A percentile compares a stretch with the other conserved stretches of the same genome.
These are phyloP conservation scores for Fusarium poae DNA, from an alignment of 2,329 filamentous ascomycete species.

Conservation along the genomic window DNA sequence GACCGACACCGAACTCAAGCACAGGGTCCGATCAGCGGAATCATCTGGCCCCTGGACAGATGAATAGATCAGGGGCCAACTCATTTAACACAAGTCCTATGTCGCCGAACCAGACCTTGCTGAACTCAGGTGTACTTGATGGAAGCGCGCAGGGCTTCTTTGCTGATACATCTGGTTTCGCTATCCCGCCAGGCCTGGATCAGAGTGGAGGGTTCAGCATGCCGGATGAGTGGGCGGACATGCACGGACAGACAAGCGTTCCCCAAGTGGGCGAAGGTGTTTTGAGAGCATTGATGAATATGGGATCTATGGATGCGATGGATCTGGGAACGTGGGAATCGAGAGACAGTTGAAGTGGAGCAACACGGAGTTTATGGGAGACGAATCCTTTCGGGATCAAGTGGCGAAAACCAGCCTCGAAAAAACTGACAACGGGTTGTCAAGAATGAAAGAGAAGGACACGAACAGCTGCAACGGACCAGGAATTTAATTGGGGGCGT, in stretches of 20 bases:
- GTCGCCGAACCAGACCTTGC: slow-evolving; percentile 59
- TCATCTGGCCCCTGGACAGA: slow-evolving; percentile 49
- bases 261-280: slow-evolving; percentile 70
- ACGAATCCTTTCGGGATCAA: background rate
- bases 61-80: slow-evolving; percentile 56
- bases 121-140: slow-evolving; percentile 55
- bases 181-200: slow-evolving; percentile 45
- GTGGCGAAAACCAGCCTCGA: background rate
- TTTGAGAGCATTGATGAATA: slow-evolving; percentile 68
- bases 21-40: slow-evolving; percentile 50
- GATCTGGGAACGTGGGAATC: slow-evolving; percentile 65
- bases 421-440: slow-evolving; percentile 4
- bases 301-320: slow-evolving; percentile 72
- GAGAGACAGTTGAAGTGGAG: slow-evolving; percentile 46
- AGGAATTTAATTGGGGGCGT: slow-evolving; percentile 32
- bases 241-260: slow-evolving; percentile 61
- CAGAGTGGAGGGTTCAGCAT: slow-evolving; percentile 57
- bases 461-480: slow-evolving; percentile 11
- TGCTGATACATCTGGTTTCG: slow-evolving; percentile 56
- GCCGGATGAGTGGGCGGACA: slow-evolving; percentile 60
- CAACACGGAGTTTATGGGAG: slow-evolving; percentile 10
- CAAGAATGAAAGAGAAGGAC: slow-evolving; percentile 20
- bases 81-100: slow-evolving; percentile 68
- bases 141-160: slow-evolving; percentile 57
- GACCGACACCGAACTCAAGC: slow-evolving; percentile 72